Evolutionary conservation across 2,329 filamentous ascomycete species (phyloP), one percentile per base, ranked within the genome.

Genomic region (Ceratocystis cacaofunesta): DNA sequence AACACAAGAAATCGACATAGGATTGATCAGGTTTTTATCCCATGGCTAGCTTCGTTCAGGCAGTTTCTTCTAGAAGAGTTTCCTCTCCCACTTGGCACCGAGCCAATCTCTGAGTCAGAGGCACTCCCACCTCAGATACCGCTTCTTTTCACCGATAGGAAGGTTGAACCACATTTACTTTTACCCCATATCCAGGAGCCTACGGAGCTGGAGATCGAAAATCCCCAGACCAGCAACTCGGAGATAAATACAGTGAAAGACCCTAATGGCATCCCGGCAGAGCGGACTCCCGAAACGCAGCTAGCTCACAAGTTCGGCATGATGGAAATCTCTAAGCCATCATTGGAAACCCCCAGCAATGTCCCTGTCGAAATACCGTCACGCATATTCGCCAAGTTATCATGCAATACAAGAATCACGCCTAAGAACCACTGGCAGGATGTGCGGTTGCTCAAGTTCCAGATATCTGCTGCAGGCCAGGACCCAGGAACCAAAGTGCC

Each of bases 401-500:
- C 78, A 0, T 73, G 75, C n/a, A 96, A 95, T 71, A 74, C 78
- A 19, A 83, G 92, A 17, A 74, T 95, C 5, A 99, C 94, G 0
- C 85, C 92, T 0, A 61, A 74, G 0, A 77, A 78, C 1, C 94
- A 99, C 75, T 96, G 90, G 86, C 94, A 99, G 77, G 94, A 99
- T 76, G 92, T 97, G 57, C 88, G 94, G 0, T 83, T 89, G 63
- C 75, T 96, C n/a, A 80, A 78, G 1, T 78, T 97, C 15, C 78
- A 77, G 7, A 70, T 84, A 73, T 10, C 68, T 67, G 65, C 25
- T 58, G 32, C 28, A 36, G 55, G 7, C 15, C 55, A 48, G 50
- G 46, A 66, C 22, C 65, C n/a, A 68, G 8, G 68, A 5, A 64
- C 68, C 19, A 25, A 70, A 1, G 68, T 70, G 1, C 63, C 74